Base-by-base conservation (phyloP, 176 grass and related monocot species). In the Elaeis guineensis region DNA sequence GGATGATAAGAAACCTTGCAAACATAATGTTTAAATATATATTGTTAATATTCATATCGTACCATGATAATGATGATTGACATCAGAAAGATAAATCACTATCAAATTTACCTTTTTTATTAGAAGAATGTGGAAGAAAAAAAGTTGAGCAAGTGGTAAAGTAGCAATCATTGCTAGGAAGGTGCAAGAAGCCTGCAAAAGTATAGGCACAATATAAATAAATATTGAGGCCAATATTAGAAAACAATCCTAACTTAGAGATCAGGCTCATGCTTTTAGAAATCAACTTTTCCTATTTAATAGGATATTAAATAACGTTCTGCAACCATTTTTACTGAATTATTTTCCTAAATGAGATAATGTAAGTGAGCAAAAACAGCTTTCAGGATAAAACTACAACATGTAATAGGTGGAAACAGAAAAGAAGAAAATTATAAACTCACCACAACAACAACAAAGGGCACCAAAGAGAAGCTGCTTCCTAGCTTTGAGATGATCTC, bases 91-190 rank as follows among this genome's bases (percentile, higher is more conserved):
- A 73, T 49, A 71, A 49, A 35, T 59, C 35, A 44, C 11, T 12
- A 12, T 44, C 8, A 17, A 19, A 69, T 58, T 79, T 82, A 77
- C 92, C 81, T 97, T 97, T 74, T 97, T 98, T 70, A 98, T 76
- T 57, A 98, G 76, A 83, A 98, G 93, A 59, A 98, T 67, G 70
- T 98, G 93, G 69, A 98, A 98, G 79, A 86, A 98, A 58, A 98
- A 74, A 62, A 98, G 87, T 67, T 98, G 93, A 58, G 70, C 84
- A 44, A 98, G 80, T 58, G 93, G 93, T 64, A 98, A 18, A 61
- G 93, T 92, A 2, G 84, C 93, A 59, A 98, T 59, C 93, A 98
- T 89, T 64, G 93, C 87, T 61, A 98, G 77, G 19, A 89, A 75
- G 63, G 93, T 98, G 63, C 93, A 98, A 26, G 79, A 83, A 67